Conservation (phyloP, 2,329 filamentous ascomycete species). For the Curvularia lunata region DNA sequence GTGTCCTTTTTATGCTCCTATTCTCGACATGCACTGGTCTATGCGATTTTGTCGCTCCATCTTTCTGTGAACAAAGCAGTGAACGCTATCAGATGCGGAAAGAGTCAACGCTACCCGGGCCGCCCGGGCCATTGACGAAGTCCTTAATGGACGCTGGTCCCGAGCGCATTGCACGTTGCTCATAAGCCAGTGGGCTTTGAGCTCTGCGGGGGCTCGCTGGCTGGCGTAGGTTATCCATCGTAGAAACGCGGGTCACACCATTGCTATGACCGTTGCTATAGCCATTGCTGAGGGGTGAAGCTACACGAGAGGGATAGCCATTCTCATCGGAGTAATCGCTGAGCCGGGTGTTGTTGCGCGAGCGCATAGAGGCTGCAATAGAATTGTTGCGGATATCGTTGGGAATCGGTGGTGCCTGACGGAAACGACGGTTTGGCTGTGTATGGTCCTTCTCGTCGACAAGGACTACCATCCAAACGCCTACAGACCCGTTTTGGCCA, state of each 20-base stretch:
- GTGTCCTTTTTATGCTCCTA: not conserved
- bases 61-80: not conserved
- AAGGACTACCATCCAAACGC: conserved; percentile 80
- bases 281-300: conserved; percentile 2
- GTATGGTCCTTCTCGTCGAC: conserved; percentile 61
- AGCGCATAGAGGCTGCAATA: conserved; percentile 1
- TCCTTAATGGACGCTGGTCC: conserved; percentile 18
- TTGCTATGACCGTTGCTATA: conserved; percentile 8
- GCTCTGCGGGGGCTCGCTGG: conserved; percentile 14
- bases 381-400: conserved; percentile 30
- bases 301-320: conserved; percentile 2
- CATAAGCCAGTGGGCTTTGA: conserved; percentile 10
- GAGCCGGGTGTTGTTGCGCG: conserved; percentile 5
- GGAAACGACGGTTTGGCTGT: conserved; percentile 33
- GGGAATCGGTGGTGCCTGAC: conserved; percentile 41
- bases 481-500: conserved; percentile 69
- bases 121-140: conserved; percentile 11
- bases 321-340: conserved; percentile 20
- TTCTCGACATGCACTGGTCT: not conserved
- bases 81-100: conserved; percentile 21
- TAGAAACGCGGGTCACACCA: conserved; percentile 10
- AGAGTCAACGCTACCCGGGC: conserved; percentile 22
- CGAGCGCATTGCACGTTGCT: conserved; percentile 21
- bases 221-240: conserved; percentile 16
- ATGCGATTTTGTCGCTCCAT: conserved; percentile 1